A percentile compares a stretch with the other conserved stretches of the same genome.
Conservation (phyloP, 805 yeast genomes). For the Yamadazyma akitaensis region DNA sequence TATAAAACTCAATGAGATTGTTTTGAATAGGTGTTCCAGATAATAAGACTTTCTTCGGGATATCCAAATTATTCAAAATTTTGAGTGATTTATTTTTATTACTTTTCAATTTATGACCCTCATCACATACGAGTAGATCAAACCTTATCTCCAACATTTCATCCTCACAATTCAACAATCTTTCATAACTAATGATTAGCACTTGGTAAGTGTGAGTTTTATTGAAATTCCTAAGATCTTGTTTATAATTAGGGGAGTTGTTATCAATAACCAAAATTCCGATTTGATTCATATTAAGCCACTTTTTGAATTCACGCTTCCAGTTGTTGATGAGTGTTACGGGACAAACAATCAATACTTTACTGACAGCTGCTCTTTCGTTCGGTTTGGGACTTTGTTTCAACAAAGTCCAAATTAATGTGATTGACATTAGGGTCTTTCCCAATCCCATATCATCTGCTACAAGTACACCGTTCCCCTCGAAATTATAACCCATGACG, state of each 20-base stretch:
- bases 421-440: constrained; percentile 75
- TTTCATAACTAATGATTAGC: constrained; percentile 84
- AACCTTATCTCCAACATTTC: constrained; percentile 47
- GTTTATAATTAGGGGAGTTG: constrained; percentile 50
- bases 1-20: constrained; percentile 78
- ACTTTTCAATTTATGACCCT: constrained; percentile 88
- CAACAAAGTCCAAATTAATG: constrained; percentile 79
- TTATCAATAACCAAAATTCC: constrained; percentile 62
- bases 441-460: constrained; percentile 97
- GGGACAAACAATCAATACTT: constrained; percentile 83
- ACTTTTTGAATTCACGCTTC: constrained; percentile 83
- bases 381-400: constrained; percentile 52
- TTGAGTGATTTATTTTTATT: constrained; percentile 67
- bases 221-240: constrained; percentile 57
- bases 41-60: constrained; percentile 58
- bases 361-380: constrained; percentile 41
- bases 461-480: constrained; percentile 67
- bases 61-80: constrained; percentile 52
- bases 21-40: constrained; percentile 96
- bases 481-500: constrained; percentile 61
- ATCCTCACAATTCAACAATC: constrained; percentile 51
- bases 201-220: constrained; percentile 76
- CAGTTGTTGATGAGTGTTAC: constrained; percentile 86
- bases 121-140: constrained; percentile 87
- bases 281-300: constrained; percentile 68